Conservation (phyloP, 305 asterid species). For the Euphrasia arctica region DNA sequence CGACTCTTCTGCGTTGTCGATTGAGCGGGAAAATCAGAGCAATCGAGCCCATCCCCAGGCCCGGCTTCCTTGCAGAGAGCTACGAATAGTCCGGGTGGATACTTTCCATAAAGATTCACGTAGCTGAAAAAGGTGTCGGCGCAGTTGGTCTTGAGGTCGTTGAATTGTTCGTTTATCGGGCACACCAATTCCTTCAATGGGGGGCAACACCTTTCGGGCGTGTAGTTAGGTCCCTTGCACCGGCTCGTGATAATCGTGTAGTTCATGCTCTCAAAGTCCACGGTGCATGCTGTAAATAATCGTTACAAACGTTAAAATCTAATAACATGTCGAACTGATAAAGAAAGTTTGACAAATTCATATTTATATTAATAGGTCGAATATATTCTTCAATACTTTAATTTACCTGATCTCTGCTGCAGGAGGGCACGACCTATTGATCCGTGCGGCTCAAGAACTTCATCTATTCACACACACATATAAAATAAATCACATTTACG, state of each 20-base stretch:
- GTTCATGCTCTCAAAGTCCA: constrained; percentile 66
- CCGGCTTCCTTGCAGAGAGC: constrained; percentile 47
- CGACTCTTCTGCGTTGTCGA: neutral
- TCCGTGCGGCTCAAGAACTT: constrained; percentile 34
- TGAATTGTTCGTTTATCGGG: constrained; percentile 38
- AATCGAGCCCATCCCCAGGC: constrained; percentile 41
- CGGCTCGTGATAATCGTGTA: constrained; percentile 77
- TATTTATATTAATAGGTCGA: neutral
- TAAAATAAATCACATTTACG: neutral
- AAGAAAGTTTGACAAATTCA: no score
- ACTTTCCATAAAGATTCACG: constrained; percentile 52
- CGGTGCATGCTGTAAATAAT: constrained; percentile 47
- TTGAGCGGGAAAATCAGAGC: constrained; percentile 14
- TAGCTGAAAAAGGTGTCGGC: constrained; percentile 50
- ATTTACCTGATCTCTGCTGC: constrained; percentile 55
- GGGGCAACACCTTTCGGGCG: constrained; percentile 48
- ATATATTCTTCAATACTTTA: no score
- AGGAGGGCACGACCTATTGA: constrained; percentile 60
- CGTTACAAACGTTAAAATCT: neutral
- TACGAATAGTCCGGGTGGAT: constrained; percentile 65
- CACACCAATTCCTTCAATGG: constrained; percentile 54
- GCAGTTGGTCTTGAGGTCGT: constrained; percentile 45
- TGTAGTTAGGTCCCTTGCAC: constrained; percentile 86
- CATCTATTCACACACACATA: constrained; percentile 30
- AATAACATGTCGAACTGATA: no score